Base-by-base conservation (phyloP, 2,329 filamentous ascomycete genomes). In the Phyllachora maydis region DNA sequence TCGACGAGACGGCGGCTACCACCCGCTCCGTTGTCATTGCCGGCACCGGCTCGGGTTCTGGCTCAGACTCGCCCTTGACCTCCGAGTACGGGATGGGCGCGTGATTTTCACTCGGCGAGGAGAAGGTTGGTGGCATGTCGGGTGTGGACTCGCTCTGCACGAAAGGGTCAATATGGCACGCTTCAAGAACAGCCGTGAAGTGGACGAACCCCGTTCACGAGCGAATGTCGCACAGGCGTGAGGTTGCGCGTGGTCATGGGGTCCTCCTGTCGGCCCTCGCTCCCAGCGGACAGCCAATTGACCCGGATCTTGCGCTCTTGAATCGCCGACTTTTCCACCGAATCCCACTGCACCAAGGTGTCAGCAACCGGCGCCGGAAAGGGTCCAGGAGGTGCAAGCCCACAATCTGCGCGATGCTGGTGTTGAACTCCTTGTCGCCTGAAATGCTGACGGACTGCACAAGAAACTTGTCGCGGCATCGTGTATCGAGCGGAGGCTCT, bases 221-320 rank as follows among this genome's bases (percentile, higher is more conserved):
- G 29, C 16, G 26, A 26, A 7, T 33, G 28, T 18, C 40, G 40
- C 23, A 33, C 24, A 8, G 45, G 45, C 3, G 45, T 47, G 8
- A 4, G 37, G 32, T 6, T 32, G 32, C 6, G 32, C 29, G 7
- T 24, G 29, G 6, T 61, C 61, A 23, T 67, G 63, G 7, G 23
- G n/a, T n/a, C n/a, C n/a, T n/a, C n/a, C n/a, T n/a, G n/a, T n/a
- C n/a, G n/a, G n/a, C n/a, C n/a, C n/a, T n/a, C n/a, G n/a, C n/a
- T n/a, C n/a, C n/a, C 19, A 12, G 73, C 58, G 22, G 75, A 50
- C 19, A 93, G 59, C 60, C 85, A 98, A 35, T 62, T 63, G 33
- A 98, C 88, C 22, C 85, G 72, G 36, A 98, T 98, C 61, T 95
- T 98, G 56, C 74, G 79, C 58, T 98, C 88, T 40, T 82, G 69